Evolutionary conservation across 1,284 basidiomycete genomes (phyloP), one percentile per base, ranked within the genome.

Genomic region (Psilocybe mexicana): DNA sequence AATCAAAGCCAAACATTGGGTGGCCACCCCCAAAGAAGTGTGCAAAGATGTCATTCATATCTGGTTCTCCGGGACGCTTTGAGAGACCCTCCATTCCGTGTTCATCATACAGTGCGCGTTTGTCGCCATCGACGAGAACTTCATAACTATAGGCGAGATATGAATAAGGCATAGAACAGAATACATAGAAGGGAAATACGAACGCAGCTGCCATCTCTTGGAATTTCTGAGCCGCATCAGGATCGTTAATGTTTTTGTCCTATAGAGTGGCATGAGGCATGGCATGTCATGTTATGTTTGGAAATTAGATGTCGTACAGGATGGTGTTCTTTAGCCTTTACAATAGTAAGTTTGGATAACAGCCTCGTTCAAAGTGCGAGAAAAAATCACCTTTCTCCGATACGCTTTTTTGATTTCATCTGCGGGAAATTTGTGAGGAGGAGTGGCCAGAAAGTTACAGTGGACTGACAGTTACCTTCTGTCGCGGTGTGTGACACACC

Each of bases 321-420:
- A 73, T 96, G 93, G 68, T 94, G 91, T 74, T 93, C 86, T 74
- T 90, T 91, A 47, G 93, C 94, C 92, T 94, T 53, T n/a, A 73
- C 43, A 74, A 70, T 63, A 52, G 66, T 60, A 66, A 60, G 53
- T 45, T 50, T 54, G 53, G 18, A 28, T 44, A 12, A 30, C 8
- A 25, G 49, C 8, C 53, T 52, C 59, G 38, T 35, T 52, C 45
- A 52, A 61, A 10, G 50, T 24, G 48, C 23, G 38, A 48, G 48
- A n/a, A 61, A 52, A 55, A 30, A 62, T 57, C 67, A 90, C 92
- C 86, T 94, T 94, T 77, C 85, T 90, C 70, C 90, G 88, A 71
- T 97, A 97, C 5, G 94, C 94, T 70, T 91, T 92, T 76, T 95
- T 96, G 69, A 97, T 93, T 64, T 96, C 93, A 63, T 77, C 91